Evolutionary conservation across 805 yeast species (phyloP).

Genomic region (Candida morakotiae): DNA sequence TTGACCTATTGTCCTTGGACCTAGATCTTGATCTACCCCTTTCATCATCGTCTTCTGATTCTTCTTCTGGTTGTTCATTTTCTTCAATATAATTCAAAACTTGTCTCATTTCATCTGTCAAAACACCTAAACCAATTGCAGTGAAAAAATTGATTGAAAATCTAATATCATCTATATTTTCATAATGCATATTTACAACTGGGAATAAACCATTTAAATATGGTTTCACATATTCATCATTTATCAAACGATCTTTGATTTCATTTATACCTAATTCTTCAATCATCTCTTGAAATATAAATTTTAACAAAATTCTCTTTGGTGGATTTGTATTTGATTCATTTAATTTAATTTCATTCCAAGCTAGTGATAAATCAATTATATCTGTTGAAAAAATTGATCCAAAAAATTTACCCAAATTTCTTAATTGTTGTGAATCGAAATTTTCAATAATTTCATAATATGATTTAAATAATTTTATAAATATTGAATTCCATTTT

Average conservation of each 20-base stretch:
- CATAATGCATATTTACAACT: conserved; percentile 18
- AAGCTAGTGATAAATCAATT: conserved; percentile 54
- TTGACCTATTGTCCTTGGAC: conserved; percentile 9
- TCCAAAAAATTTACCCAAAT: conserved; percentile 83
- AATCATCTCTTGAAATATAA: conserved; percentile 72
- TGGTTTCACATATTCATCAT: conserved; percentile 49
- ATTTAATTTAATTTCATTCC: conserved; percentile 54
- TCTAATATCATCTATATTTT: conserved; percentile 50
- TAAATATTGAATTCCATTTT: conserved; percentile 54
- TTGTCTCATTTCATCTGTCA: conserved; percentile 80
- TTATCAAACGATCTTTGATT: conserved; percentile 43
- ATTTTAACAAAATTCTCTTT: conserved; percentile 74
- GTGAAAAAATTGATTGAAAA: conserved; percentile 90
- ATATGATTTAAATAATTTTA: conserved; percentile 47
- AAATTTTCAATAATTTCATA: conserved; percentile 59
- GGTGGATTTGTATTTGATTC: conserved; percentile 78
- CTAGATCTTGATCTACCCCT: conserved; percentile 12
- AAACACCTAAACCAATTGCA: conserved; percentile 80
- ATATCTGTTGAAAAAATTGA: conserved; percentile 70
- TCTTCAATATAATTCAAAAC: conserved; percentile 24
- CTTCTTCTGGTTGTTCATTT: conserved; percentile 19
- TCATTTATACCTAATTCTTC: conserved; percentile 65
- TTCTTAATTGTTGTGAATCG: conserved; percentile 71
- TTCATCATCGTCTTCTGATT: conserved; percentile 13
- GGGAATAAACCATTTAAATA: conserved; percentile 66